Evolutionary conservation across 1,139 yeast genomes (phyloP).

Genomic region (Suhomyces anneliseae): DNA sequence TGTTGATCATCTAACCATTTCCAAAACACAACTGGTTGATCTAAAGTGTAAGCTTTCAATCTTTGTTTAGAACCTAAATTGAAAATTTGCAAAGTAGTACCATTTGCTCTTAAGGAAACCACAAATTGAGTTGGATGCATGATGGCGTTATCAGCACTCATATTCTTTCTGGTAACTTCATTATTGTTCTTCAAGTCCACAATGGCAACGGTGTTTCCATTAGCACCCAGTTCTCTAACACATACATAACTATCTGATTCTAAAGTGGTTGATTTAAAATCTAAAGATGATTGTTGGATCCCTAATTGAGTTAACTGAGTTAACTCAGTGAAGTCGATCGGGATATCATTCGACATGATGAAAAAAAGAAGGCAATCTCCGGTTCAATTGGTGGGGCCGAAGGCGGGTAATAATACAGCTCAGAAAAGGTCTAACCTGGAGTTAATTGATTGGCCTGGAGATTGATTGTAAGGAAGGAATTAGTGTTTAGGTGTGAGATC

Average conservation of each 20-base stretch:
- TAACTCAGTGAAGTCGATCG: conserved; percentile 95
- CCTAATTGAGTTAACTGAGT: conserved; percentile 85
- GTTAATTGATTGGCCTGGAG: conserved; percentile 2
- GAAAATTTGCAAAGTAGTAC: conserved; percentile 92
- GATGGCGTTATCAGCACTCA: conserved; percentile 97
- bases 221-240: conserved; percentile 74
- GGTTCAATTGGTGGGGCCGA: conserved; percentile 2
- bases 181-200: conserved; percentile 77
- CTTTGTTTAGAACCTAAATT: conserved; percentile 86
- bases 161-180: conserved; percentile 78
- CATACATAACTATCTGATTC: conserved; percentile 92
- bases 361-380: conserved; percentile 4
- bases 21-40: conserved; percentile 94
- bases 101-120: conserved; percentile 92
- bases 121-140: conserved; percentile 90
- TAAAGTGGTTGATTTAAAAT: conserved; percentile 90
- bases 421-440: conserved; percentile 1
- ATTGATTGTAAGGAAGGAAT: not conserved
- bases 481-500: conserved; percentile 2
- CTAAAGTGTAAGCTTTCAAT: conserved; percentile 81
- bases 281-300: conserved; percentile 78
- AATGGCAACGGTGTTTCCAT: conserved; percentile 88
- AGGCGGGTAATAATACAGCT: conserved; percentile 1
- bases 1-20: conserved; percentile 78
- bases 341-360: conserved; percentile 58